phyloP scores from a whole-genome alignment of 225 moss, liverwort and hornwort species.

The Climacium dendroides region DNA sequence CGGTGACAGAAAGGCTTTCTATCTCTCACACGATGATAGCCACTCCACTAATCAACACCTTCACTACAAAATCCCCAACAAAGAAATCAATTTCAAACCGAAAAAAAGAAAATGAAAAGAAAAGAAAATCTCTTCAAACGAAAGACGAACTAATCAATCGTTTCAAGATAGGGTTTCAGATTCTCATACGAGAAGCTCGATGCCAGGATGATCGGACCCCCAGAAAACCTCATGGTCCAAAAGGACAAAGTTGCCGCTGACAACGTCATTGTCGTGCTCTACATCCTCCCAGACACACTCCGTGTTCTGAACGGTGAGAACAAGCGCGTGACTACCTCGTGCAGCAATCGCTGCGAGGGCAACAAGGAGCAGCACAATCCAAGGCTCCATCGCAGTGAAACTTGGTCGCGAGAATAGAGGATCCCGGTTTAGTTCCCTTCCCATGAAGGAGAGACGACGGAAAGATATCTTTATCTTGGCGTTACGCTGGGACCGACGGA shows the following conservation, averaged over 20 bases:
- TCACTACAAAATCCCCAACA: background rate
- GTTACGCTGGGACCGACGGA: background rate
- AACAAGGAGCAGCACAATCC: background rate
- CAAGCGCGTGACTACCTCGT: background rate
- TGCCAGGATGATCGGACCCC: slow-evolving; percentile 51
- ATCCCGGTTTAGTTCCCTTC: background rate
- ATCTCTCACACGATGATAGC: background rate
- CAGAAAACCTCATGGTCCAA: slow-evolving; percentile 38
- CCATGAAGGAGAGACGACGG: background rate
- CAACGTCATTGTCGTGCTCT: slow-evolving; percentile 19
- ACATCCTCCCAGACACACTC: slow-evolving; percentile 68
- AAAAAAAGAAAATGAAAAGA: background rate
- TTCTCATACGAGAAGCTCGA: slow-evolving; percentile 31
- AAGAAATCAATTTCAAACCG: background rate
- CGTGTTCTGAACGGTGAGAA: slow-evolving; percentile 24
- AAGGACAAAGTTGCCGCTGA: slow-evolving; percentile 51
- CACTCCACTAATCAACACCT: background rate
- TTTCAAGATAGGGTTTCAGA: background rate
- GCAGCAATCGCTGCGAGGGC: background rate
- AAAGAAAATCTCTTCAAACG: background rate
- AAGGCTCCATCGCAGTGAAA: slow-evolving; percentile 13
- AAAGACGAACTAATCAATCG: background rate
- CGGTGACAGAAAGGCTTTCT: background rate
- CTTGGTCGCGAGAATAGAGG: background rate
- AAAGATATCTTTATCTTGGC: background rate